These are phyloP conservation scores for Neocatenulostroma microsporum DNA, from an alignment of 2,329 filamentous ascomycete genomes.

Conservation along the genomic window DNA sequence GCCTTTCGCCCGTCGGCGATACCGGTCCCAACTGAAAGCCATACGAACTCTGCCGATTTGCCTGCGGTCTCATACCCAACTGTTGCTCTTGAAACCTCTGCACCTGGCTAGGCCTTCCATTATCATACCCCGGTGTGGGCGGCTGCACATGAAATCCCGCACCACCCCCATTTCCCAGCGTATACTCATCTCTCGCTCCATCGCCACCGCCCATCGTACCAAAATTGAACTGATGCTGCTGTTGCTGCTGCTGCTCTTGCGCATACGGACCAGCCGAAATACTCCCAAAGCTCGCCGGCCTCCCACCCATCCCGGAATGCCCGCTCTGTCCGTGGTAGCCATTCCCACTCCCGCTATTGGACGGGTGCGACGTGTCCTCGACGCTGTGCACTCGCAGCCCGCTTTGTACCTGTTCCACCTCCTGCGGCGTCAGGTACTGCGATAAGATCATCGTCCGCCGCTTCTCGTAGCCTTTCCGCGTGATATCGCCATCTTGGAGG, in stretches of 20 bases:
- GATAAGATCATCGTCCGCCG: constrained; percentile 78
- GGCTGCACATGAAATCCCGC: constrained; percentile 9
- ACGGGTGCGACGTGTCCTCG: constrained; percentile 4
- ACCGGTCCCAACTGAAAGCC: constrained; percentile 21
- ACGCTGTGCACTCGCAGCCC: constrained; percentile 10
- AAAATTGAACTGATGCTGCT: no score
- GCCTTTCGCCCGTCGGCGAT: constrained; percentile 23
- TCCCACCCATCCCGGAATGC: neutral
- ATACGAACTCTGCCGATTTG: constrained; percentile 34
- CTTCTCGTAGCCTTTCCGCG: constrained; percentile 95
- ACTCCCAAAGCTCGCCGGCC: constrained; percentile 5
- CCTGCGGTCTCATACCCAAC: constrained; percentile 31
- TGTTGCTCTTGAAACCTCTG: constrained; percentile 45
- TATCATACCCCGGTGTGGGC: constrained; percentile 18
- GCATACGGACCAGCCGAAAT: constrained; percentile 10
- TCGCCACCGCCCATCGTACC: no score
- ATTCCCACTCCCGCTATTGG: neutral
- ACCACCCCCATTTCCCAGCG: neutral
- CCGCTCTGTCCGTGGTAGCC: no score
- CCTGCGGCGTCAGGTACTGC: constrained; percentile 50
- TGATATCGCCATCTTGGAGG: constrained; percentile 96
- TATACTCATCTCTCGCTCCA: constrained; percentile 3
- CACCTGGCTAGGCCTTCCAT: constrained; percentile 39
- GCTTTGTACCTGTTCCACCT: constrained; percentile 15
- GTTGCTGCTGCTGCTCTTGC: neutral